Evolutionary conservation across 495 filamentous ascomycete species (phyloP).

Genomic region (Collariella sp.): DNA sequence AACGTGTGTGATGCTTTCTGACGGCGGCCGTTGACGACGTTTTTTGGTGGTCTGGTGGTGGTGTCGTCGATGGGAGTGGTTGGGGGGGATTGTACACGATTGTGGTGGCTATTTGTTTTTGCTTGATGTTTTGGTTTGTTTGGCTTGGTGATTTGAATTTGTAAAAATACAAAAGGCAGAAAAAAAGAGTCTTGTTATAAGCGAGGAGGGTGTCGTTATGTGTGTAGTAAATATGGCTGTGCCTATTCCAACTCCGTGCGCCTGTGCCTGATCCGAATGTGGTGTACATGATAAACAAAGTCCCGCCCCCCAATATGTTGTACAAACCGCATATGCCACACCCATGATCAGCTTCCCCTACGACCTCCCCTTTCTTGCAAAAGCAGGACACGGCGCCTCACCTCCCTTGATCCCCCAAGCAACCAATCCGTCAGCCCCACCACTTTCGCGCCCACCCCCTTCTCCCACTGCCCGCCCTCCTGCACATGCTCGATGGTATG

Average conservation of each 20-base stretch:
- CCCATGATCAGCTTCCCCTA: too few species aligned
- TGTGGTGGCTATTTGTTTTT: background rate
- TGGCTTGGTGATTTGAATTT: background rate
- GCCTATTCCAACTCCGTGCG: too few species aligned
- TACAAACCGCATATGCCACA: background rate
- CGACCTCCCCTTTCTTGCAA: conserved; percentile 21
- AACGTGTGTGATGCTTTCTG: too few species aligned
- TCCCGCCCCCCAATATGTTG: background rate
- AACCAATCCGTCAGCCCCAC: conserved; percentile 86
- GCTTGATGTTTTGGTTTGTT: background rate
- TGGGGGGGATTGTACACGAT: background rate
- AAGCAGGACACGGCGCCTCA: conserved; percentile 25
- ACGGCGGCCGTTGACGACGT: background rate
- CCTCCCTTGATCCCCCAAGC: conserved; percentile 53
- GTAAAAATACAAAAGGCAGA: background rate
- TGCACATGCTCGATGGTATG: conserved; percentile 95
- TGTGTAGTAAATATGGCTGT: background rate
- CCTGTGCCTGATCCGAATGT: background rate
- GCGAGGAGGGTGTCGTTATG: conserved; percentile 2
- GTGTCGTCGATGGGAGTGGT: background rate
- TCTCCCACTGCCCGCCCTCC: conserved; percentile 59
- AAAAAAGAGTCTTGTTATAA: background rate
- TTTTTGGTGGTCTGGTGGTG: too few species aligned
- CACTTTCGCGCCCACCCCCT: conserved; percentile 55
- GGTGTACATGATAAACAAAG: background rate